A percentile compares a stretch with the other conserved stretches of the same genome.
Evolutionary conservation across 176 grass and related monocot genomes (phyloP).

Genomic region (Oryza nivara): DNA sequence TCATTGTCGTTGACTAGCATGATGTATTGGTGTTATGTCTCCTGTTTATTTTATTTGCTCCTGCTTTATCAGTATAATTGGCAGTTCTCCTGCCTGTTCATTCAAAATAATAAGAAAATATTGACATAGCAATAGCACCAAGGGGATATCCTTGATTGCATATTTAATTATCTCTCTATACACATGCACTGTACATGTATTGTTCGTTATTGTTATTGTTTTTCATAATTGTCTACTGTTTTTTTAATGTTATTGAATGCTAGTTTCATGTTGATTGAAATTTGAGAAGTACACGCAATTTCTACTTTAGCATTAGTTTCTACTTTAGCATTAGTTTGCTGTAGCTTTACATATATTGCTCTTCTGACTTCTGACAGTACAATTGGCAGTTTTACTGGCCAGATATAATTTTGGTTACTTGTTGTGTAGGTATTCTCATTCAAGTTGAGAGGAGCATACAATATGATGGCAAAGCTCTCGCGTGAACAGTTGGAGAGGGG

Average conservation of each 20-base stretch:
- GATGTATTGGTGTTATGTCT: background rate
- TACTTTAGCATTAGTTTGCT: background rate
- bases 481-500: slow-evolving; percentile 76
- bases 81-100: background rate
- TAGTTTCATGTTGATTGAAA: slow-evolving; percentile 5
- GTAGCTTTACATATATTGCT: background rate
- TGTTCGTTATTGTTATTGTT: slow-evolving; percentile 12
- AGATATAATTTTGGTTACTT: slow-evolving; percentile 23
- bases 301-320: background rate
- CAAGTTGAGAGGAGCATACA: slow-evolving; percentile 98
- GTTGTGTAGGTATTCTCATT: slow-evolving; percentile 89
- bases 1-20: background rate
- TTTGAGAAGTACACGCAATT: background rate
- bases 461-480: slow-evolving; percentile 97
- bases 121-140: background rate
- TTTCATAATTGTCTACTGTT: background rate
- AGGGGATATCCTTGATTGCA: background rate
- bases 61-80: background rate
- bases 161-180: slow-evolving; percentile 13
- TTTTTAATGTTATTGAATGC: background rate
- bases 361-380: background rate
- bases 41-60: background rate
- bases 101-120: background rate
- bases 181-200: background rate
- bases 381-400: background rate